phyloP scores from a whole-genome alignment of 148 eudicot species.

The Polygonum aviculare region DNA sequence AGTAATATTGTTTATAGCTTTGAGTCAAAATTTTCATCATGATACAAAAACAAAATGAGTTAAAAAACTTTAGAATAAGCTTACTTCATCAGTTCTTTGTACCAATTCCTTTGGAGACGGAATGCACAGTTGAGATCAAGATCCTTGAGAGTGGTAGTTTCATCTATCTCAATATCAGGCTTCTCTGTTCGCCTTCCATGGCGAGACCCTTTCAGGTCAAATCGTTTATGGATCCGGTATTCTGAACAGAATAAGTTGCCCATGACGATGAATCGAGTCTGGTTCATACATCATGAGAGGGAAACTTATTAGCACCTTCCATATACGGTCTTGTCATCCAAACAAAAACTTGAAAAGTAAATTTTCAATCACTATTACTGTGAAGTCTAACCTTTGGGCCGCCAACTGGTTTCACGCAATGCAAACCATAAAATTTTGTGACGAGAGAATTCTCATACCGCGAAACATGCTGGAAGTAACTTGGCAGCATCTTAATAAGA shows the following conservation, averaged over 20 bases:
- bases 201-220: slow-evolving; percentile 93
- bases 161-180: slow-evolving; percentile 81
- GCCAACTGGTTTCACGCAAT: slow-evolving; percentile 89
- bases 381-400: slow-evolving; percentile 65
- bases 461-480: slow-evolving; percentile 75
- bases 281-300: slow-evolving; percentile 4
- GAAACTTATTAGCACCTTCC: background rate
- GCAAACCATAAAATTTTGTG: slow-evolving; percentile 84
- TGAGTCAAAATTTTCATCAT: background rate
- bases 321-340: background rate
- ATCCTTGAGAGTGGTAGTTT: slow-evolving; percentile 94
- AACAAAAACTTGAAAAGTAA: background rate
- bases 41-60: background rate
- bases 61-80: slow-evolving; percentile 8
- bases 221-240: slow-evolving; percentile 80
- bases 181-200: slow-evolving; percentile 81
- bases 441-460: slow-evolving; percentile 77
- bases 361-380: background rate
- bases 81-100: slow-evolving; percentile 85
- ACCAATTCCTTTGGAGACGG: slow-evolving; percentile 77
- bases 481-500: slow-evolving; percentile 94
- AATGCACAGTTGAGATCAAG: slow-evolving; percentile 87
- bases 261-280: slow-evolving; percentile 95
- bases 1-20: background rate
- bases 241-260: slow-evolving; percentile 95